Conservation (phyloP, 345 rosid genomes). For the Pseudoturritis turrita region DNA sequence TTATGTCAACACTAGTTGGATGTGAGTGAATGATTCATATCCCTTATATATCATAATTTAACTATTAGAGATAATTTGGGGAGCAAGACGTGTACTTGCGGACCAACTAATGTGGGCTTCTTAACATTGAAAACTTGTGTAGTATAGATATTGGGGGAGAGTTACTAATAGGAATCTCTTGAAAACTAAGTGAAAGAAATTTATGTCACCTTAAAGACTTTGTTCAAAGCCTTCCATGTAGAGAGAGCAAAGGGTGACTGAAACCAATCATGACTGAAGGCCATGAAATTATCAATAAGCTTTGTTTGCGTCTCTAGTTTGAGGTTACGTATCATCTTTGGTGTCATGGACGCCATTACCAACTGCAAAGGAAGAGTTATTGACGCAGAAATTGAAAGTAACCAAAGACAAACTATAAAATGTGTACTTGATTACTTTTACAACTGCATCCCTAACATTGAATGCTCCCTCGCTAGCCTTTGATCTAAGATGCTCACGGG, state of each 20-base stretch:
- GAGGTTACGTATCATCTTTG: constrained; percentile 9
- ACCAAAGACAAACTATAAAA: background rate
- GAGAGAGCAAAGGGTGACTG: constrained; percentile 11
- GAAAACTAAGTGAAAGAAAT: background rate
- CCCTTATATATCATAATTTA: no score
- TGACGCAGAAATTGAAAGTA: background rate
- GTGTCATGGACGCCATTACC: constrained; percentile 6
- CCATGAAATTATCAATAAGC: background rate
- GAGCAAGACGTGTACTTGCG: no score
- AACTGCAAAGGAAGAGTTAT: constrained; percentile 4
- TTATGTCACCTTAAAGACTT: constrained; percentile 5
- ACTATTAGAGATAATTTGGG: no score
- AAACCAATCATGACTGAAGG: constrained; percentile 13
- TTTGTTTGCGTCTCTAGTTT: background rate
- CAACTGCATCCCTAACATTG: background rate
- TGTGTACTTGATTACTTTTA: background rate
- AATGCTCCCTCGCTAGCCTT: constrained; percentile 25
- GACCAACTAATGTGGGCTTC: no score
- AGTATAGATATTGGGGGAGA: no score
- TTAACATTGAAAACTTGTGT: no score
- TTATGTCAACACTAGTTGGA: no score
- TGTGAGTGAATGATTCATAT: no score
- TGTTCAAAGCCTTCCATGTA: constrained; percentile 10
- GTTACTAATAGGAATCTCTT: background rate
- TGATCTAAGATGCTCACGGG: background rate